Evolutionary conservation across 2,329 filamentous ascomycete species (phyloP).

Genomic region (Pyrenophora tritici-repentis): DNA sequence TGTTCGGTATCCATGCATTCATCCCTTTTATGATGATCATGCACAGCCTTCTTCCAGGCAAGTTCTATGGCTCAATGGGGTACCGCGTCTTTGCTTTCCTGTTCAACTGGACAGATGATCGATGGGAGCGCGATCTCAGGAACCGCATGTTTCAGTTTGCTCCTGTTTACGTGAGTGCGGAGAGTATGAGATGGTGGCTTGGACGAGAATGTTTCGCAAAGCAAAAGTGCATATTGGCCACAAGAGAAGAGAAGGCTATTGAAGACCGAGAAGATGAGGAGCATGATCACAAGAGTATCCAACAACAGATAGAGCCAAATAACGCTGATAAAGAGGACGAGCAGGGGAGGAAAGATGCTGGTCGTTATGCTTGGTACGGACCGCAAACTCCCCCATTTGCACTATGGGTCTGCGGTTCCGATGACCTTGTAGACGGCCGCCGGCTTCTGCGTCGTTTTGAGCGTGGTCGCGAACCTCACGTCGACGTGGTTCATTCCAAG

Average conservation of each 20-base stretch:
- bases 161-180: constrained; percentile 85
- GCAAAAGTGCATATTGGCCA: constrained; percentile 86
- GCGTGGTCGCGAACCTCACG: constrained; percentile 77
- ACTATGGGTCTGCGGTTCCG: constrained; percentile 82
- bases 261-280: constrained; percentile 59
- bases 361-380: constrained; percentile 76
- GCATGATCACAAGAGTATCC: constrained; percentile 29
- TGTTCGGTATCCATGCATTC: constrained; percentile 92
- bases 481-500: constrained; percentile 78
- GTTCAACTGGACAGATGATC: constrained; percentile 82
- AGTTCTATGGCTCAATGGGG: constrained; percentile 77
- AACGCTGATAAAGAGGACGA: constrained; percentile 21
- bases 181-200: constrained; percentile 96
- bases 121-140: constrained; percentile 81
- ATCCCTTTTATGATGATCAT: constrained; percentile 93
- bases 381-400: constrained; percentile 79
- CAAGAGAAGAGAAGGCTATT: constrained; percentile 69
- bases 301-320: constrained; percentile 7
- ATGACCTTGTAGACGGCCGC: constrained; percentile 82
- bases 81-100: constrained; percentile 90
- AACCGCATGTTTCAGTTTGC: constrained; percentile 90
- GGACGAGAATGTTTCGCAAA: constrained; percentile 82
- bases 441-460: constrained; percentile 76
- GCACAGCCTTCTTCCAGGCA: constrained; percentile 68
- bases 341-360: constrained; percentile 50